These are phyloP conservation scores for Penicillium atrosanguineum DNA, from an alignment of 495 filamentous ascomycete species.

Conservation along the genomic window DNA sequence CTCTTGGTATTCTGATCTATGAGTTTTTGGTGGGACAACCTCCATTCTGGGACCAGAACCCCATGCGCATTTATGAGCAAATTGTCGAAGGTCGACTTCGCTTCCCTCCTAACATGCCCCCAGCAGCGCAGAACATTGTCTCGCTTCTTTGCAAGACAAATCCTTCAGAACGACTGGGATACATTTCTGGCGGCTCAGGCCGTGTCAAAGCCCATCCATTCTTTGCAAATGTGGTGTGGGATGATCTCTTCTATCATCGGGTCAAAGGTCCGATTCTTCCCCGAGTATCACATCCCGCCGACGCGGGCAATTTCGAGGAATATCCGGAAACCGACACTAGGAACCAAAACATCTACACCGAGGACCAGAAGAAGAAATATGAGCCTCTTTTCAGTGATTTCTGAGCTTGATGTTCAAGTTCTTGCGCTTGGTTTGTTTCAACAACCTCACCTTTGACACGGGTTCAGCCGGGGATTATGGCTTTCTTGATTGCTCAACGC, in stretches of 20 bases:
- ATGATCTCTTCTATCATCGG: constrained; percentile 68
- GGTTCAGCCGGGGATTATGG: not conserved
- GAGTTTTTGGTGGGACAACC: constrained; percentile 96
- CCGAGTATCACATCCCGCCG: constrained; percentile 72
- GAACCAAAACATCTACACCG: constrained; percentile 60
- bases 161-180: constrained; percentile 79
- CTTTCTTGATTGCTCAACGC: not conserved
- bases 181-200: constrained; percentile 78
- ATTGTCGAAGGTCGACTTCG: constrained; percentile 44
- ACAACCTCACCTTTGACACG: constrained; percentile 2
- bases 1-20: constrained; percentile 90
- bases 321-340: constrained; percentile 65
- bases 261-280: constrained; percentile 84
- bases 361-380: constrained; percentile 70
- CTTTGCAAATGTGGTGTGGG: constrained; percentile 82
- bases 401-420: constrained; percentile 30
- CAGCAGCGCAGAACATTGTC: constrained; percentile 81
- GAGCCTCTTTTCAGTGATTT: constrained; percentile 81
- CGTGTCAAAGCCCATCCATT: constrained; percentile 86
- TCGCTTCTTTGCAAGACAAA: constrained; percentile 84
- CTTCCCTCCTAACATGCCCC: constrained; percentile 54
- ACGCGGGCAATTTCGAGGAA: constrained; percentile 87
- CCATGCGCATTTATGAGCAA: constrained; percentile 91
- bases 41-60: constrained; percentile 95
- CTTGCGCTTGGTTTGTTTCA: constrained; percentile 13